phyloP scores from a whole-genome alignment of 2,329 filamentous ascomycete species.

The Lecanicillium sp. region DNA sequence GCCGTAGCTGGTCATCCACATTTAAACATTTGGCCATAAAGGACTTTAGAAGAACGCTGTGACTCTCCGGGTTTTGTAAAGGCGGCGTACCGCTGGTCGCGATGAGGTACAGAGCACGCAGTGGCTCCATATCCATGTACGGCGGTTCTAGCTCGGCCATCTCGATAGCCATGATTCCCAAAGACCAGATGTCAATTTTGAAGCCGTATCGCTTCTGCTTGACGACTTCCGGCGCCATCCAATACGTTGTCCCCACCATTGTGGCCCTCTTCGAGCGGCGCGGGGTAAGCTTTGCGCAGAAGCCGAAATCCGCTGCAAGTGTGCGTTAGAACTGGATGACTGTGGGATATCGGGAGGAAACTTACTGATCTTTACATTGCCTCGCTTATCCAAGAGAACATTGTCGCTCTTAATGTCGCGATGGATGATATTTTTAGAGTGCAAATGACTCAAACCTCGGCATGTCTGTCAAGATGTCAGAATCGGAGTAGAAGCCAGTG shows the following conservation, averaged over 20 bases:
- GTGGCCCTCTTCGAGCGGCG: slow-evolving; percentile 95
- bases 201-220: slow-evolving; percentile 98
- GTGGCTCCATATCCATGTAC: slow-evolving; percentile 93
- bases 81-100: slow-evolving; percentile 94
- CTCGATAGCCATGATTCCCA: slow-evolving; percentile 99
- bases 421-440: slow-evolving; percentile 95
- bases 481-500: slow-evolving; percentile 11
- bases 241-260: slow-evolving; percentile 99
- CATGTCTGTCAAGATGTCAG: slow-evolving; percentile 59
- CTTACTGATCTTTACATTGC: slow-evolving; percentile 96
- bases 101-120: slow-evolving; percentile 95
- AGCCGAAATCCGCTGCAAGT: slow-evolving; percentile 92
- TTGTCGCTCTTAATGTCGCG: slow-evolving; percentile 99
- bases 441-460: slow-evolving; percentile 86
- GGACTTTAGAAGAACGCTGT: slow-evolving; percentile 94
- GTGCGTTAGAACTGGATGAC: slow-evolving; percentile 21
- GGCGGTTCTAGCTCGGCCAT: slow-evolving; percentile 99
- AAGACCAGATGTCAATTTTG: slow-evolving; percentile 97
- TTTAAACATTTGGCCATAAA: slow-evolving; percentile 95
- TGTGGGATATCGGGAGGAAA: slow-evolving; percentile 16
- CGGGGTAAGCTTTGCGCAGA: slow-evolving; percentile 96
- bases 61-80: slow-evolving; percentile 94
- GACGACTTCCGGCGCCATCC: slow-evolving; percentile 99
- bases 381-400: slow-evolving; percentile 84
- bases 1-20: slow-evolving; percentile 90